Conservation (phyloP, 164 flowering plant species). For the Hamamelis virginiana region DNA sequence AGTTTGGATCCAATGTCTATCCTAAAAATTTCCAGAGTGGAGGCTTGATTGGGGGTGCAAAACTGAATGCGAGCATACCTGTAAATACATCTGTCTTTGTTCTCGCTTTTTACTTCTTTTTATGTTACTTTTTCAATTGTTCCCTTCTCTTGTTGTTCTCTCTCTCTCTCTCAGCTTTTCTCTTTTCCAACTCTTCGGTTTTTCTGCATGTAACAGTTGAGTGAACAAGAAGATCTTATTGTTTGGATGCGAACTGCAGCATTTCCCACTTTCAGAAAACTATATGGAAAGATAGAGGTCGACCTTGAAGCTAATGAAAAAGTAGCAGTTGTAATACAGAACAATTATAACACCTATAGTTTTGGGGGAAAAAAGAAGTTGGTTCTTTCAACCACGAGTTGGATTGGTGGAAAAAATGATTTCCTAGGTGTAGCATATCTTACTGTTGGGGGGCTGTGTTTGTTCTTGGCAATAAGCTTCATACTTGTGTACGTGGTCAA, state of each 20-base stretch:
- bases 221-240: slow-evolving; percentile 82
- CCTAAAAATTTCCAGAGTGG: slow-evolving; percentile 83
- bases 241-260: slow-evolving; percentile 97
- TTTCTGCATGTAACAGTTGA: slow-evolving; percentile 47
- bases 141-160: background rate
- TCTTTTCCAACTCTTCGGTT: background rate
- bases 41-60: slow-evolving; percentile 72
- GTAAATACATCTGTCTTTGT: slow-evolving; percentile 35
- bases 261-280: slow-evolving; percentile 77
- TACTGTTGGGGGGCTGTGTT: slow-evolving; percentile 63
- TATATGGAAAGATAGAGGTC: slow-evolving; percentile 71
- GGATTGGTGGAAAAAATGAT: slow-evolving; percentile 88
- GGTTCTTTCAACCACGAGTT: slow-evolving; percentile 75
- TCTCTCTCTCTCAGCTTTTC: background rate
- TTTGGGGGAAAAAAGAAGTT: slow-evolving; percentile 73
- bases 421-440: slow-evolving; percentile 77
- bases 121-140: too few relatives aligned
- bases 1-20: slow-evolving; percentile 74
- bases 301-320: slow-evolving; percentile 56
- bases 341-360: slow-evolving; percentile 80
- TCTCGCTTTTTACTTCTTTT: background rate
- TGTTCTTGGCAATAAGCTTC: slow-evolving; percentile 63
- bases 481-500: slow-evolving; percentile 50
- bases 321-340: slow-evolving; percentile 53
- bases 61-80: slow-evolving; percentile 69